Evolutionary conservation across 495 filamentous ascomycete species (phyloP).

Genomic region (Sporormia fimetaria): DNA sequence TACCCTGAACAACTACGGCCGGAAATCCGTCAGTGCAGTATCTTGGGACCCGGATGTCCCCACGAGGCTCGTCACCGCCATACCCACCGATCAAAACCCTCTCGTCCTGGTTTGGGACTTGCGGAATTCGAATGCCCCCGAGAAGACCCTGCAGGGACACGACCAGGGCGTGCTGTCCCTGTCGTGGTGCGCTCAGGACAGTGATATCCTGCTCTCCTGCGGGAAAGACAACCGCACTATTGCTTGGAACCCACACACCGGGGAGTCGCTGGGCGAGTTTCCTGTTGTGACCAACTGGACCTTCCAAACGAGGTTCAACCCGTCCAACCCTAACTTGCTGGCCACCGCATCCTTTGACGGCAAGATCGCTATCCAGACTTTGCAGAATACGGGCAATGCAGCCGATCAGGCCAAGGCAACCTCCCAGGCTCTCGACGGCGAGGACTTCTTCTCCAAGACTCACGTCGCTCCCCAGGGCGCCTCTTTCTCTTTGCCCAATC

Average conservation of each 20-base stretch:
- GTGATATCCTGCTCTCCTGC: constrained; percentile 79
- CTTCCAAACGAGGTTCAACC: constrained; percentile 91
- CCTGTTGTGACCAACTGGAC: constrained; percentile 98
- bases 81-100: constrained; percentile 81
- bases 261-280: constrained; percentile 79
- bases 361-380: constrained; percentile 80
- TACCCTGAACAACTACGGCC: constrained; percentile 82
- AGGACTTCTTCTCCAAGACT: constrained; percentile 93
- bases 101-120: constrained; percentile 90
- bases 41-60: constrained; percentile 92
- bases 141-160: constrained; percentile 77
- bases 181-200: constrained; percentile 91
- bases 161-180: constrained; percentile 87
- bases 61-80: constrained; percentile 86
- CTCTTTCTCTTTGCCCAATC: constrained; percentile 71
- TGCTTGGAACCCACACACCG: constrained; percentile 91
- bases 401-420: constrained; percentile 43
- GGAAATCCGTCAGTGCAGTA: constrained; percentile 89
- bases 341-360: constrained; percentile 96
- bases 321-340: constrained; percentile 77
- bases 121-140: constrained; percentile 89
- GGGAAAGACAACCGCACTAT: constrained; percentile 95
- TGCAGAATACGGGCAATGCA: constrained; percentile 69
- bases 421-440: constrained; percentile 66
- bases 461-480: constrained; percentile 82